Evolutionary conservation across 2,329 filamentous ascomycete genomes (phyloP), one percentile per base, ranked within the genome.

Genomic region (Metarhizium rileyi): DNA sequence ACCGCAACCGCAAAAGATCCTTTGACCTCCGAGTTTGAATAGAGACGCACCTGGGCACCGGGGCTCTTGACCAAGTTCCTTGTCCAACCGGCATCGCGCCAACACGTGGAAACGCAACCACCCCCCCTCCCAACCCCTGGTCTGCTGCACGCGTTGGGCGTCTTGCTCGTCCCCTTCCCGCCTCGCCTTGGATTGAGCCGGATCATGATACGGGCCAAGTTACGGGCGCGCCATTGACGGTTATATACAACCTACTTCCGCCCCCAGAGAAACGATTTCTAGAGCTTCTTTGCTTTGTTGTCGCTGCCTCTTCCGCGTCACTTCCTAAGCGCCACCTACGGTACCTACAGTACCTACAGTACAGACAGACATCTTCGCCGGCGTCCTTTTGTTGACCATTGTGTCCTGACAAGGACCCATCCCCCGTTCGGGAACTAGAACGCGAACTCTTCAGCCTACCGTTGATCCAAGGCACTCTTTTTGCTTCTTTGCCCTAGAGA

Each of bases 41-140:
- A 10, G 5, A 28, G 27, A 10, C 27, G 27, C 27, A 28, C 30
- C 30, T 33, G 30, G 30, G 30, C 30, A 33, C 14, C 30, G 5
- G 27, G 27, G 27, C 27, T 28, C 27, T 28, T 5, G 5, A 5
- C 10, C 10, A 22, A 40, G 36, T 18, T 38, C 30, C 35, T 33
- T 41, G 44, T 48, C 46, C 49, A 48, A 48, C 45, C 45, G 49
- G 45, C 45, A 42, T 41, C 30, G 26, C 45, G 45, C 41, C 49
- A 48, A 46, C 49, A 51, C 49, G 42, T 45, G 49, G 49, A 51
- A 42, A 46, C 41, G 49, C 44, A 33, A 33, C 18, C 22, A 20
- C 38, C 40, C 44, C 45, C 45, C n/a, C n/a, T n/a, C n/a, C n/a
- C n/a, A n/a, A n/a, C n/a, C n/a, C n/a, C n/a, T n/a, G 30, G 49